Evolutionary conservation across 2,329 filamentous ascomycete species (phyloP).

Genomic region (Knufia petricola): DNA sequence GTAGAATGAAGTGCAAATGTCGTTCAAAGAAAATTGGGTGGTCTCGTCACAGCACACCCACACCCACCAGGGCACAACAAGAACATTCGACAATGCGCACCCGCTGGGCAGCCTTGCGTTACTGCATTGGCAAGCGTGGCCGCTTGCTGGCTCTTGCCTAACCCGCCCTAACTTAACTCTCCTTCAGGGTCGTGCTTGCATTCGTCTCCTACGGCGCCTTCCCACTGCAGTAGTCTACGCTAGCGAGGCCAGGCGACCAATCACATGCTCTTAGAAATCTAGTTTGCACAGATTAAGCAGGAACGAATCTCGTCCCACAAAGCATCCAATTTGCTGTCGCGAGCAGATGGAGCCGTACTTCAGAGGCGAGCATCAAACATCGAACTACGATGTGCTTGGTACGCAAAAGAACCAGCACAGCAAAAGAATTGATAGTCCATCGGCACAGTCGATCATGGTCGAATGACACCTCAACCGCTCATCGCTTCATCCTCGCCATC

Average conservation of each 20-base stretch:
- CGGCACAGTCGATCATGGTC: no score
- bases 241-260: constrained; percentile 3
- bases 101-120: not conserved
- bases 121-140: no score
- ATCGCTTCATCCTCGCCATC: constrained; percentile 22
- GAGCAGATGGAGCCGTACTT: no score
- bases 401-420: no score
- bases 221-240: constrained; percentile 3
- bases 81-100: not conserved
- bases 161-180: not conserved
- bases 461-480: not conserved
- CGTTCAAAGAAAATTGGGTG: constrained; percentile 11
- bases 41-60: not conserved
- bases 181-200: not conserved
- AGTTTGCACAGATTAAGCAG: no score
- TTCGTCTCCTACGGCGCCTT: no score
- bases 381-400: no score
- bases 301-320: not conserved
- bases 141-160: no score
- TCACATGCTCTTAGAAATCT: not conserved
- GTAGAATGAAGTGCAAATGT: constrained; percentile 9
- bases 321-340: not conserved
- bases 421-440: no score
- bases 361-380: no score
- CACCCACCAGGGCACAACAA: no score